These are phyloP conservation scores for Arthrobotrys sinensis DNA, from an alignment of 2,329 filamentous ascomycete species.

Conservation along the genomic window DNA sequence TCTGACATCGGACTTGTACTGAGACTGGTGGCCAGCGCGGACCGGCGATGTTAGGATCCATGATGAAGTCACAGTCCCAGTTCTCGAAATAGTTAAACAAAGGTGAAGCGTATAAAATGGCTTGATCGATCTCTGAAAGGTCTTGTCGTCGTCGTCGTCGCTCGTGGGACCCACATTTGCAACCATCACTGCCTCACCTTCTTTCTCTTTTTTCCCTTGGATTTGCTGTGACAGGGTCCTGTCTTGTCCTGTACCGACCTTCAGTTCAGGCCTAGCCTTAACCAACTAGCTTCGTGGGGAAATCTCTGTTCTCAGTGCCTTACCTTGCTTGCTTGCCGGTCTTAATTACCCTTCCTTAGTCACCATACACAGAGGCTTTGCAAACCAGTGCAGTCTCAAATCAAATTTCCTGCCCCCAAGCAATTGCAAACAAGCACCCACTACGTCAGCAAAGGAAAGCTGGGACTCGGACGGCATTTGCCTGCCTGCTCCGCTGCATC, in stretches of 20 bases:
- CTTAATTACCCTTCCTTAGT: conserved; percentile 6
- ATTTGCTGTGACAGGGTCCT: conserved; percentile 25
- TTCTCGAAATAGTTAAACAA: neutral
- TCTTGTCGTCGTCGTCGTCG: conserved; percentile 7
- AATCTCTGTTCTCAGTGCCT: conserved; percentile 14
- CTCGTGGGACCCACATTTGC: conserved; percentile 24
- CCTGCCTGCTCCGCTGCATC: conserved; percentile 24
- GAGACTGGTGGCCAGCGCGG: conserved; percentile 15
- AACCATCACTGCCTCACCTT: conserved; percentile 16
- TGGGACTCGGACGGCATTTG: neutral
- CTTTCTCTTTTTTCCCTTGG: conserved; percentile 8
- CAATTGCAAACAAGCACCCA: neutral
- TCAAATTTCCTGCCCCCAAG: conserved; percentile 3
- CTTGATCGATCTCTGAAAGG: conserved; percentile 52
- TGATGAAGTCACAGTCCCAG: conserved; percentile 22
- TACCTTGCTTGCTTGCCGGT: neutral
- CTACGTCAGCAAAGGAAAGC: conserved; percentile 24
- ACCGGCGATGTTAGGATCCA: neutral
- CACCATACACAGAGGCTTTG: conserved; percentile 1
- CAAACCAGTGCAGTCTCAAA: conserved; percentile 2
- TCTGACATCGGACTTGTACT: neutral
- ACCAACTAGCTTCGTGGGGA: conserved; percentile 2
- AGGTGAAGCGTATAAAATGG: conserved; percentile 7
- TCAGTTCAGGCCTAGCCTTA: neutral
- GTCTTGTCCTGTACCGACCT: conserved; percentile 4